Evolutionary conservation across 768 basidiomycete species (phyloP).

Genomic region (Termitomyces sp.): DNA sequence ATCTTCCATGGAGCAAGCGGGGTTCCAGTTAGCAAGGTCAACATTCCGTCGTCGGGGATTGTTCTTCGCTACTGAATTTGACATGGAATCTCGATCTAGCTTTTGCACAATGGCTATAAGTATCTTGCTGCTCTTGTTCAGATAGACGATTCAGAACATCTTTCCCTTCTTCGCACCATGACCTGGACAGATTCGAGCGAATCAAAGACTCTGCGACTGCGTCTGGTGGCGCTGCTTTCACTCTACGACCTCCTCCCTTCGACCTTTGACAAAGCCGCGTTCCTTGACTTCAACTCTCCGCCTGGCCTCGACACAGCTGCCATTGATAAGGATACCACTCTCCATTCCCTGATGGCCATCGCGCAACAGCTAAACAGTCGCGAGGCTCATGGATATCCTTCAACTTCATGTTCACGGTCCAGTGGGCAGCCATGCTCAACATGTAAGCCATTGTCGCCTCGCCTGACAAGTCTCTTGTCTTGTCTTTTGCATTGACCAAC

Average conservation of each 20-base stretch:
- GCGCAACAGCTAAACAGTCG: constrained; percentile 8
- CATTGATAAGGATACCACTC: constrained; percentile 11
- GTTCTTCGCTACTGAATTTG: constrained; percentile 1
- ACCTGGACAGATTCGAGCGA: constrained; percentile 7
- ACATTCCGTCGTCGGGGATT: constrained; percentile 3
- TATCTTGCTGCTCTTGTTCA: neutral
- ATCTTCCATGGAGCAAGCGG: neutral
- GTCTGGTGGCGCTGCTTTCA: constrained; percentile 14
- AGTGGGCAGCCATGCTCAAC: neutral
- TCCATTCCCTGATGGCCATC: constrained; percentile 10
- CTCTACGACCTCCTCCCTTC: constrained; percentile 17
- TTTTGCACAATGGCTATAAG: neutral
- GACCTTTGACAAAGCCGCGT: constrained; percentile 10
- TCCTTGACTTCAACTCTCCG: constrained; percentile 15
- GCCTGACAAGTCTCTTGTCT: neutral
- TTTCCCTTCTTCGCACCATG: neutral
- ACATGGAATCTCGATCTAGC: constrained; percentile 4
- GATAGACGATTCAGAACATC: neutral
- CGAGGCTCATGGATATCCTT: neutral
- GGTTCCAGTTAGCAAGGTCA: neutral
- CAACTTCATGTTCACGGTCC: too few species aligned
- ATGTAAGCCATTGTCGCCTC: neutral
- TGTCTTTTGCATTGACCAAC: neutral
- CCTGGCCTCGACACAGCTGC: constrained; percentile 10
- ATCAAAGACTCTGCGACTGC: constrained; percentile 9